Base-by-base conservation (phyloP, 345 rosid genomes). In the Cochlearia excelsa region DNA sequence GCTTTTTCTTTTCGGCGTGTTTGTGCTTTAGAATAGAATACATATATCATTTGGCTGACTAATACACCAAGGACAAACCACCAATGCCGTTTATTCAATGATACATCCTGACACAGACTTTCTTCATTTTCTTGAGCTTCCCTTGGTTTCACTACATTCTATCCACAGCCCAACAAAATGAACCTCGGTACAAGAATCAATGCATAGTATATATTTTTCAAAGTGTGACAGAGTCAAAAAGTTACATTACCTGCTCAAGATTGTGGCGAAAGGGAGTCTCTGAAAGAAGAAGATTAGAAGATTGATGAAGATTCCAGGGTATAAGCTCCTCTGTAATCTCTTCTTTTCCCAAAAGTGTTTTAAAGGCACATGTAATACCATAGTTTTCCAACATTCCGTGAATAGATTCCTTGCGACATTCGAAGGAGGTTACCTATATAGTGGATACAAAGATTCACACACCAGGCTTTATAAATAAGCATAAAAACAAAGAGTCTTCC, bases 301-400 rank as follows among this genome's bases (percentile, higher is more conserved):
- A 9, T 30, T 29, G 38, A 41, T 56, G 47, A 41, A 56, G 61
- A 56, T 56, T 56, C 61, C 48, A 41, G 2, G 48, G 61, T 8
- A 41, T 46, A 5, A 0, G 30, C 27, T 11, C 51, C 7, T 41
- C 23, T 10, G 45, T 0, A 41, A 41, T 38, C 48, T 56, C 61
- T 1, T 56, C n/a, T 42, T 41, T 39, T 33, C 42, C 28, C 38
- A 30, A 41, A 42, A n/a, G 61, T 48, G 30, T 56, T n/a, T 9
- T 30, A 2, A 56, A 7, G 26, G 28, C 16, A 42, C 61, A 56
- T 42, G 61, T 41, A 41, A 56, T 7, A 42, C 61, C 61, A 56
- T 56, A 56, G 48, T 30, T 56, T 11, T 9, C 48, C 61, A 37
- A 42, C 48, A 56, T 56, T 29, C 48, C 48, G 11, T 10, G 28